Base-by-base conservation (phyloP, 2,329 filamentous ascomycete genomes). In the Paracamarosporium sp. region DNA sequence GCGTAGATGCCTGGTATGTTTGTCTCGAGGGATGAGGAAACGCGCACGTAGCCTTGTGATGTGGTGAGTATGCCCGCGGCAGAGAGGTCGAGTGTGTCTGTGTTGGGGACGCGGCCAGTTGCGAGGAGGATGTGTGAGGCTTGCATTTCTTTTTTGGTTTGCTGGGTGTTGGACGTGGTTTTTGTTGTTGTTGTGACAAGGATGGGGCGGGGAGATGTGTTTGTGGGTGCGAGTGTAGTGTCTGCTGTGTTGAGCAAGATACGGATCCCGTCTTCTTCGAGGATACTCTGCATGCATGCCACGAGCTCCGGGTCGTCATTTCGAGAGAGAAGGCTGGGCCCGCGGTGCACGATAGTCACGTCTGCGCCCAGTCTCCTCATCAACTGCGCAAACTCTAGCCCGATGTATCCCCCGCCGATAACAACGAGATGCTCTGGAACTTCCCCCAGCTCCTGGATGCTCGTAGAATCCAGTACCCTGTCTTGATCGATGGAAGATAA, bases 301-400 rank as follows among this genome's bases (percentile, higher is more conserved):
- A 80, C 79, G 6, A 85, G 69, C 38, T 85, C 82, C n/a, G 67
- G 46, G 57, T 85, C 83, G 57, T 85, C 82, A 20, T 75, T 69
- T 24, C 27, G 56, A 0, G 77, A 76, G 2, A 84, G 66, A 11
- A 85, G 68, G 53, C 80, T 79, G 17, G 66, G 60, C 4, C 66
- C 74, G 9, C 79, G 69, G 41, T 85, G 81, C 3, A 85, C 55
- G 43, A 85, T 67, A 1, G 80, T 83, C 40, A 85, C 82, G 28
- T 78, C 69, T 3, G 81, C 76, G 0, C 83, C 83, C 13, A 86
- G 69, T 17, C 83, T 75, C 1, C 78, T 72, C 68, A 85, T 82
- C 25, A 85, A 73, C 68, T 85, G 83, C 2, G 78, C 82, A 59
- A 85, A 85, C 62, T 85, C 83, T 11, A 85, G 69, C 1, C 82